phyloP scores from a whole-genome alignment of 495 filamentous ascomycete species.

The Penicillium manginii region DNA sequence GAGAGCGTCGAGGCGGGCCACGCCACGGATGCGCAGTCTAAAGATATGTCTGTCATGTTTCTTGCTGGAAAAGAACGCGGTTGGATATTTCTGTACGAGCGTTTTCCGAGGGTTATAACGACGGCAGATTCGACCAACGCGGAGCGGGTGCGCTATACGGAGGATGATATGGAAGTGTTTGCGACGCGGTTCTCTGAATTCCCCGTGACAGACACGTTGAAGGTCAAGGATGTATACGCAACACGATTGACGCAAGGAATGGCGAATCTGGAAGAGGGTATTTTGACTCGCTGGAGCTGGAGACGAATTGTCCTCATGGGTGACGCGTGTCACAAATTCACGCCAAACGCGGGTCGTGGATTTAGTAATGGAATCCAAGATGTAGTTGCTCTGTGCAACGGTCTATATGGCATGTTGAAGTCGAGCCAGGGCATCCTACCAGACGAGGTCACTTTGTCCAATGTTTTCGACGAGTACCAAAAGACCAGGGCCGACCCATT shows the following conservation, averaged over 20 bases:
- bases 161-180: background rate
- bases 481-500: background rate
- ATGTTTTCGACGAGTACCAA: background rate
- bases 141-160: background rate
- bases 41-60: background rate
- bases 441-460: background rate
- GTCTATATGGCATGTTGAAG: background rate
- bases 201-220: background rate
- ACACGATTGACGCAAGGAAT: background rate
- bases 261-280: background rate
- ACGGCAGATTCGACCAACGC: background rate
- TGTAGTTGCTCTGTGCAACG: background rate
- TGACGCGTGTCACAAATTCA: slow-evolving; percentile 1
- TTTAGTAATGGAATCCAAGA: background rate
- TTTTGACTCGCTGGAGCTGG: background rate
- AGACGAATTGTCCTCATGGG: background rate
- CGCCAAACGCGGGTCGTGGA: background rate
- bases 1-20: background rate
- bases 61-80: background rate
- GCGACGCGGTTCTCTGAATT: background rate
- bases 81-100: background rate
- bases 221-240: background rate
- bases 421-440: background rate
- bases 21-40: background rate
- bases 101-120: background rate